Base-by-base conservation (phyloP, 331 rosid species). In the Saraca asoca region DNA sequence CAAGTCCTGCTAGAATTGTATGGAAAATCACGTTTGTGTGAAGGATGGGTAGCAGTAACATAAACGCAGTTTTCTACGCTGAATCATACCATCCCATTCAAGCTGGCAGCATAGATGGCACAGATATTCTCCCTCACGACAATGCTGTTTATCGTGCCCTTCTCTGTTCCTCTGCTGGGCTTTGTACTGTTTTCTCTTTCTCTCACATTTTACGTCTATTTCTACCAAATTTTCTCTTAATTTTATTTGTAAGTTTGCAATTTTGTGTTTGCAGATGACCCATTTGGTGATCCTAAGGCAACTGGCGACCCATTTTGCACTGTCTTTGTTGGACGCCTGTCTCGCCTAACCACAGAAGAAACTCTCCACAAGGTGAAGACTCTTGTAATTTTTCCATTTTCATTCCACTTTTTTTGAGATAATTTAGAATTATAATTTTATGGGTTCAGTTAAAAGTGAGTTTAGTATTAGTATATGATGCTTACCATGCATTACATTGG, bases 91-190 rank as follows among this genome's bases (percentile, higher is more conserved):
- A 89, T 70, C 94, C 94, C 9, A 86, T 89, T 45, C 96, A 89
- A 76, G 86, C 82, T 44, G 96, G 96, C n/a, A 87, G 93, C 79
- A 87, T 87, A 24, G 93, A 87, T 54, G 95, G 88, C 77, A 91
- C 96, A 18, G 95, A 92, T 48, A 48, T 83, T 57, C 82, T 85
- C 53, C 94, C 96, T 16, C 98, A 92, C 66, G 98, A 92, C 70
- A 85, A 84, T 43, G 96, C 96, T 51, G 65, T 87, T 71, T 84
- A 73, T 71, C 79, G 96, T 9, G 96, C 98, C 34, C 85, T 81
- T 20, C 94, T 92, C 20, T 92, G 91, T 75, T 85, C 88, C 55
- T 82, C 96, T 7, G 91, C 91, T 29, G 83, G 85, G 75, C 91
- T 92, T 64, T 92, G 97, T 91, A 68, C 0, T 17, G 0, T 29